Percentiles rank a stretch among this genome's conserved stretches.
Conservation (phyloP, 805 yeast species). For the Pachysolen tannophilus region DNA sequence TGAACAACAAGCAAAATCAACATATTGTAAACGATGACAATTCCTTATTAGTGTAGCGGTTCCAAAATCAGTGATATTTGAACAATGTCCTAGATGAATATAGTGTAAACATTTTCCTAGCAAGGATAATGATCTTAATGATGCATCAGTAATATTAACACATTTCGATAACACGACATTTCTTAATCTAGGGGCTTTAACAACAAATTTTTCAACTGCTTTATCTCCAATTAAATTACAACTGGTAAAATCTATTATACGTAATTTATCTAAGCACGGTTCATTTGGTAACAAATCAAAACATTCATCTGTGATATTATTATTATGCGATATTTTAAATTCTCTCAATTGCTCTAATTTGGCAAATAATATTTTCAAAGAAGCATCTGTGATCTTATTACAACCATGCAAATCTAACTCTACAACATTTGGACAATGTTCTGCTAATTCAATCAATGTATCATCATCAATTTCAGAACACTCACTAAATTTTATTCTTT, state of each 20-base stretch:
- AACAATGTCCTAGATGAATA: constrained; percentile 91
- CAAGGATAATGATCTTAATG: constrained; percentile 60
- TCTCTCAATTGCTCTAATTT: constrained; percentile 73
- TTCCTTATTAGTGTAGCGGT: constrained; percentile 64
- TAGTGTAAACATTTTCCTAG: constrained; percentile 80
- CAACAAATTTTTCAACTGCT: constrained; percentile 63
- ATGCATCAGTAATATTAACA: constrained; percentile 73
- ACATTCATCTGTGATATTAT: constrained; percentile 59
- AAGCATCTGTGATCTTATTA: constrained; percentile 59
- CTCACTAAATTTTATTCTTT: constrained; percentile 75
- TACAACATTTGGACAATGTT: constrained; percentile 71
- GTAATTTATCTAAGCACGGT: constrained; percentile 49
- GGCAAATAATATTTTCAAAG: constrained; percentile 48
- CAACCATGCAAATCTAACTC: constrained; percentile 88
- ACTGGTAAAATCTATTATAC: constrained; percentile 80
- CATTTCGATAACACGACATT: constrained; percentile 89
- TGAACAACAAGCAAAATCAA: constrained; percentile 91
- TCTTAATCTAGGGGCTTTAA: constrained; percentile 75
- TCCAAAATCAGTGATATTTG: constrained; percentile 82
- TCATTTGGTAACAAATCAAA: constrained; percentile 45
- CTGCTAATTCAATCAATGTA: constrained; percentile 50
- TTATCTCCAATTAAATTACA: constrained; percentile 77
- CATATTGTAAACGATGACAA: constrained; percentile 83
- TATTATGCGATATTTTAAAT: constrained; percentile 70
- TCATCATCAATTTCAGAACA: constrained; percentile 59